A percentile compares a stretch with the other conserved stretches of the same genome.
Evolutionary conservation across 768 basidiomycete genomes (phyloP).

Genomic region (Mycena capillaripes): DNA sequence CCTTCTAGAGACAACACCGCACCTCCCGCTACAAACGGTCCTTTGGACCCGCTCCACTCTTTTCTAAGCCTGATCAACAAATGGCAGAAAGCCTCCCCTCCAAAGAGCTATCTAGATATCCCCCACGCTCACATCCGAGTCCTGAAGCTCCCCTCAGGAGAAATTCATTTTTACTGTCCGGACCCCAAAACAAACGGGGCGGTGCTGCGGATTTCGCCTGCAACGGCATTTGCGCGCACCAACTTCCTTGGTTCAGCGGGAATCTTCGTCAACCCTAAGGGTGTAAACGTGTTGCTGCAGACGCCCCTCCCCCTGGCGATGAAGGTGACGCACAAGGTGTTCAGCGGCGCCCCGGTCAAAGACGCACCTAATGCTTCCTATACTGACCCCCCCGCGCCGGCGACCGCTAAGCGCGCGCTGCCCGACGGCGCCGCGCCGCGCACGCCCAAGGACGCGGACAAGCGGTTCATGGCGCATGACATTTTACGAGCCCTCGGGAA

Average conservation of each 20-base stretch:
- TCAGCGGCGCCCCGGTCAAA: background rate
- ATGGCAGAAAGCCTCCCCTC: conserved; percentile 17
- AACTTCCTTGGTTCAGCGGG: background rate
- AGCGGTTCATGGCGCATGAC: conserved; percentile 36
- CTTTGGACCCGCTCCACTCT: no score
- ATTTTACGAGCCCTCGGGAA: conserved; percentile 32
- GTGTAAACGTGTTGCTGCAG: background rate
- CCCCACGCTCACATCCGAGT: conserved; percentile 7
- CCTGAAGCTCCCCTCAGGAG: background rate
- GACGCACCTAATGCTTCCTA: conserved; percentile 18
- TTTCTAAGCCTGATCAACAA: background rate
- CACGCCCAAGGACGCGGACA: conserved; percentile 42
- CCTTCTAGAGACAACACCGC: no score
- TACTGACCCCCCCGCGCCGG: background rate
- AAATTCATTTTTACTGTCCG: background rate
- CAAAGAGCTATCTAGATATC: conserved; percentile 3
- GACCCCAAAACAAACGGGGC: background rate
- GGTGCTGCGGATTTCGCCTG: background rate
- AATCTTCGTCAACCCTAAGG: conserved; percentile 8
- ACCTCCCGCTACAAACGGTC: background rate
- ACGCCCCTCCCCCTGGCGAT: background rate
- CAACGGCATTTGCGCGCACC: background rate
- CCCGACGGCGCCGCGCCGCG: conserved; percentile 17
- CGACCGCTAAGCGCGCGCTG: background rate
- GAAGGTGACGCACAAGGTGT: background rate